Evolutionary conservation across 2,329 filamentous ascomycete genomes (phyloP).

Genomic region (Alternaria sp.): DNA sequence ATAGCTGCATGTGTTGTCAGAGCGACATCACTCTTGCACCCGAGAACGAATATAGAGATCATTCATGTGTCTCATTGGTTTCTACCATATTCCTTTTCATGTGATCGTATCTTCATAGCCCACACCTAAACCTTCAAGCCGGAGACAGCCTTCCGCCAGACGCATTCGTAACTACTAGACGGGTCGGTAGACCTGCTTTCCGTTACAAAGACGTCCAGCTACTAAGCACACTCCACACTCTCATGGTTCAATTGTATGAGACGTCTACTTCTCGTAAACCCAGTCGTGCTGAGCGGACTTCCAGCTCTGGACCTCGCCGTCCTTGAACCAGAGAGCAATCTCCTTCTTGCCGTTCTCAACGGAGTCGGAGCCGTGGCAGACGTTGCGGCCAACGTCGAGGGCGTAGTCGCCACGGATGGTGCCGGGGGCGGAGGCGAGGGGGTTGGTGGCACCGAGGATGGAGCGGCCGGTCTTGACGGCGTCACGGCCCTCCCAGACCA

Average conservation of each 20-base stretch:
- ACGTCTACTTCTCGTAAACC: conserved; percentile 87
- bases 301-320: conserved; percentile 84
- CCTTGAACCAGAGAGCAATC: conserved; percentile 98
- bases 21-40: conserved; percentile 12
- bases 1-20: not conserved
- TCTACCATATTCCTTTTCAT: conserved; percentile 27
- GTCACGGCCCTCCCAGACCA: conserved; percentile 99
- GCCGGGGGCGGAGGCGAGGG: conserved; percentile 88
- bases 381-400: conserved; percentile 93
- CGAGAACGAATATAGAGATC: conserved; percentile 20
- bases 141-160: conserved; percentile 1
- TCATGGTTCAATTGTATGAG: conserved; percentile 2
- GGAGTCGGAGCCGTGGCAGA: conserved; percentile 99
- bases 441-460: conserved; percentile 99
- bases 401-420: conserved; percentile 97
- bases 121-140: not conserved
- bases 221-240: conserved; percentile 5
- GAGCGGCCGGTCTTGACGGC: conserved; percentile 97
- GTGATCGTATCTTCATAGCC: conserved; percentile 30
- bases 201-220: conserved; percentile 2
- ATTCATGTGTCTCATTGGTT: conserved; percentile 36
- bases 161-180: conserved; percentile 5
- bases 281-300: conserved; percentile 86
- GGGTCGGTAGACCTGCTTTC: not conserved
- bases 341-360: conserved; percentile 99